Evolutionary conservation across 148 eudicot genomes (phyloP).

Genomic region (Euryodendron excelsum): DNA sequence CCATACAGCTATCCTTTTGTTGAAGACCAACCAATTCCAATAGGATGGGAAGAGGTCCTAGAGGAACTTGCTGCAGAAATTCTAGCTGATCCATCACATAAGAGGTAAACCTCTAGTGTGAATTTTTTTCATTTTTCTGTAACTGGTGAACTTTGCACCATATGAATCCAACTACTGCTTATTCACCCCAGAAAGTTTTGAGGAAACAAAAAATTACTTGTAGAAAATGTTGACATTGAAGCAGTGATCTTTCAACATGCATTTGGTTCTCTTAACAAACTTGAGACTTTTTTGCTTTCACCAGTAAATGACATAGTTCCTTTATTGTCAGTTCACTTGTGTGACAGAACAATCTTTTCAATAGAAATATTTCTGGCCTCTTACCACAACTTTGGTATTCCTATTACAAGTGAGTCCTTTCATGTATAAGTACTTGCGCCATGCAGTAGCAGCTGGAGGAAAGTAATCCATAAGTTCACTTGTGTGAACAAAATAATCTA

Average conservation of each 20-base stretch:
- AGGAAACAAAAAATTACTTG: neutral
- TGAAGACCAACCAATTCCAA: constrained; percentile 47
- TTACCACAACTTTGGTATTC: neutral
- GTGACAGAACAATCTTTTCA: neutral
- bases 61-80: constrained; percentile 43
- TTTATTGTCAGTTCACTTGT: neutral
- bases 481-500: neutral
- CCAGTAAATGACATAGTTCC: neutral
- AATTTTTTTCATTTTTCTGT: neutral
- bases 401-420: neutral
- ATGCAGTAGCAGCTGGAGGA: too few species aligned
- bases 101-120: constrained; percentile 24
- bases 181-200: too few species aligned
- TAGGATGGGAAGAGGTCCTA: constrained; percentile 51
- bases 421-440: neutral
- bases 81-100: constrained; percentile 41
- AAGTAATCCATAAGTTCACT: too few species aligned
- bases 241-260: neutral
- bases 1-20: constrained; percentile 49
- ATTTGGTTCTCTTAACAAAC: neutral
- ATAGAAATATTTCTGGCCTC: neutral
- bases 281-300: neutral
- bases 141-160: too few species aligned
- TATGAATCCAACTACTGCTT: too few species aligned
- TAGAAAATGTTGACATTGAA: neutral